Base-by-base conservation (phyloP, 805 yeast species). In the Ogataea haglerorum region DNA sequence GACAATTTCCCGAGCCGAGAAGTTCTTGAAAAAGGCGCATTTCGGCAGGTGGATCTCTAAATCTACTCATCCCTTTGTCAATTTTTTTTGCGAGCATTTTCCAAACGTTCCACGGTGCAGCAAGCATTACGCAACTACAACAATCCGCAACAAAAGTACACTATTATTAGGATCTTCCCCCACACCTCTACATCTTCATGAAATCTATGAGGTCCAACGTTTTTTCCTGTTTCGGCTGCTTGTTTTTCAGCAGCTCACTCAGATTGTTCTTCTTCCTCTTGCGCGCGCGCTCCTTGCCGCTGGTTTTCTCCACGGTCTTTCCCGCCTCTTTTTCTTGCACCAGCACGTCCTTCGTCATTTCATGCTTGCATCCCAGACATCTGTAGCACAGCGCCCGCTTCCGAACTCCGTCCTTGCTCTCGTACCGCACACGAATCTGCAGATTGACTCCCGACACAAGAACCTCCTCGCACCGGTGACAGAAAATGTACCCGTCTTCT, bases 251-350 rank as follows among this genome's bases (percentile, higher is more conserved):
- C 38, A 59, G 22, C 25, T 33, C 46, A 7, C 49, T 36, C 31
- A 62, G 46, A 28, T 53, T 54, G 29, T 49, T 54, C 50, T 46
- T 51, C 47, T 53, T 58, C 34, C 58, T 50, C 48, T 53, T 58
- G 37, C 51, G 51, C 4, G 48, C 46, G 27, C 53, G 43, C 17
- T 42, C 46, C 32, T 43, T 49, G 33, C 46, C 49, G 29, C 21
- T 25, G 17, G 15, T 40, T 29, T 34, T 29, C 19, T 23, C 45
- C 30, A 14, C 34, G 15, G 17, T 18, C 18, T 25, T 34, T 4
- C 7, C 34, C 25, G 21, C 34, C 34, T 15, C 48, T 38, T 26
- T 33, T 38, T 34, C 12, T 27, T 31, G 39, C 26, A 30, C 36
- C 31, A 35, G 31, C 16, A 28, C 34, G 16, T 40, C 34, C 22